phyloP scores from a whole-genome alignment of 1,284 basidiomycete species.

The Heterobasidion occidentale region DNA sequence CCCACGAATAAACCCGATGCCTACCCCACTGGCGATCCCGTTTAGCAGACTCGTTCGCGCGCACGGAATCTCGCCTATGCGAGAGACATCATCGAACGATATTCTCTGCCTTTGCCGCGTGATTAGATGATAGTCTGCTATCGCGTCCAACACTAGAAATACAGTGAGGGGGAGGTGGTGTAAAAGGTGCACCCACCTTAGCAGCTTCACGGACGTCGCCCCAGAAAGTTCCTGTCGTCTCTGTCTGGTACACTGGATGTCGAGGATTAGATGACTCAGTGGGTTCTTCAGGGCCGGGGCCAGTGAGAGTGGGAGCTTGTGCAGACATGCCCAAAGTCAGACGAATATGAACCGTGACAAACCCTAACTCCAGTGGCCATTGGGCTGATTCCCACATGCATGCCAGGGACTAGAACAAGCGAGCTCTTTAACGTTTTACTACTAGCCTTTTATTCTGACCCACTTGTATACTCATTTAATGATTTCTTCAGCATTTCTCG shows the following conservation, averaged over 20 bases:
- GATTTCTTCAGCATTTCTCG: too few species aligned
- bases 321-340: too few species aligned
- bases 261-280: slow-evolving; percentile 1
- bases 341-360: too few species aligned
- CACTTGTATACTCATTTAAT: too few species aligned
- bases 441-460: too few species aligned
- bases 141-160: slow-evolving; percentile 5
- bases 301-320: too few species aligned
- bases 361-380: too few species aligned
- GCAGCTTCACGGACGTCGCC: slow-evolving; percentile 32
- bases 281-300: not conserved
- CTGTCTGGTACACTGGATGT: slow-evolving; percentile 28
- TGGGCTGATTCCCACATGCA: too few species aligned
- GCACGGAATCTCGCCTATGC: slow-evolving; percentile 55
- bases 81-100: slow-evolving; percentile 36
- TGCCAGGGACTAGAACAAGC: too few species aligned
- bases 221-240: slow-evolving; percentile 37
- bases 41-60: slow-evolving; percentile 42
- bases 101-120: slow-evolving; percentile 33
- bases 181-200: slow-evolving; percentile 25
- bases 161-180: not conserved
- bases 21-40: slow-evolving; percentile 45
- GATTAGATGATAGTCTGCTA: not conserved
- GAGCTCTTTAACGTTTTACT: too few species aligned
- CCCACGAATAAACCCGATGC: slow-evolving; percentile 49